Percentiles rank a stretch among this genome's conserved stretches.
Evolutionary conservation across 2,329 filamentous ascomycete genomes (phyloP).

Genomic region (Plenodomus lindquistii): DNA sequence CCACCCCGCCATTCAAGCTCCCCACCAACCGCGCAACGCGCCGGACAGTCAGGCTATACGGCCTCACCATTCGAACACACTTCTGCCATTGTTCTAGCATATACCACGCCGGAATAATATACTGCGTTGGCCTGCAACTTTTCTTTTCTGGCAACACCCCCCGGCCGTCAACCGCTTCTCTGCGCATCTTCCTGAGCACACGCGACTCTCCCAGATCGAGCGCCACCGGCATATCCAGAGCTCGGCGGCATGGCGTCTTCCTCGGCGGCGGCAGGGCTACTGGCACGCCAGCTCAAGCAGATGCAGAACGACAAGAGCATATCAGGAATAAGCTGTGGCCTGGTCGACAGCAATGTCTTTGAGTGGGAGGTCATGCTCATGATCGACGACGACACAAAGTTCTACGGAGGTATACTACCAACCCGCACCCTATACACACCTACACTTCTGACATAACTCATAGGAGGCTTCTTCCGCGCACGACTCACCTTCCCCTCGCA

Average conservation of each 20-base stretch:
- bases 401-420: slow-evolving; percentile 75
- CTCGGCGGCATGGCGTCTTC: slow-evolving; percentile 38
- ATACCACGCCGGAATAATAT: not conserved
- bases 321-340: slow-evolving; percentile 88
- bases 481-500: slow-evolving; percentile 94
- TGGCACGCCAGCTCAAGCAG: slow-evolving; percentile 85
- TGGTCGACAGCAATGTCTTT: slow-evolving; percentile 85
- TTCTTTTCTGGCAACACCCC: not conserved
- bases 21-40: not conserved
- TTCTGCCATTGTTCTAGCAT: not conserved
- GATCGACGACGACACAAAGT: slow-evolving; percentile 92
- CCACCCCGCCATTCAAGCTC: not conserved
- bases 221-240: not conserved
- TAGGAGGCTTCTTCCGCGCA: slow-evolving; percentile 88
- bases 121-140: not conserved
- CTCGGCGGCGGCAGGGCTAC: slow-evolving; percentile 69
- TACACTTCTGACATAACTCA: slow-evolving; percentile 5
- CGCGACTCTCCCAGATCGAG: not conserved
- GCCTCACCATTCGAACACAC: not conserved
- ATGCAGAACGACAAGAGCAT: slow-evolving; percentile 93
- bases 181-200: not conserved
- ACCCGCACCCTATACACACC: too few relatives aligned
- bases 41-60: not conserved
- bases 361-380: slow-evolving; percentile 99
- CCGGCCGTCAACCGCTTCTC: not conserved